Evolutionary conservation across 139 green algal genomes (phyloP), one percentile per base, ranked within the genome.

Genomic region (Spirogloea muscicola): DNA sequence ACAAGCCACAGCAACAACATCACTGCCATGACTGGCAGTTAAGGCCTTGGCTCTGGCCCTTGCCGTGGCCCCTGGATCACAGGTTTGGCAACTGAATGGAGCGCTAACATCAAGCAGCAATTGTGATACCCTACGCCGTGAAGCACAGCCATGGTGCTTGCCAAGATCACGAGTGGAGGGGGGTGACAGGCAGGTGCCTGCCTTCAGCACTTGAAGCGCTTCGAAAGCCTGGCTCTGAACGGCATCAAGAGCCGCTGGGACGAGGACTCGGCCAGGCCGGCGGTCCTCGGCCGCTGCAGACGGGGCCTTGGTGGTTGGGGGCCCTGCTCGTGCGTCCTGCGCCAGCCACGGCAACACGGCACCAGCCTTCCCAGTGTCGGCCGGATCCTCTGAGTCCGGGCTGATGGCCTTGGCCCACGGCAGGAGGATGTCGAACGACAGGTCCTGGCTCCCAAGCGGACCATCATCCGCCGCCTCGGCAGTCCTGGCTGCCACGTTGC

Each of bases 181-280:
- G 21, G 21, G 21, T 21, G 21, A 55, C 21, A 21, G 21, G 46
- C 21, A 55, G 46, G 46, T 55, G 21, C 46, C 21, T 44, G 76
- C 68, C 68, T 77, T 77, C 21, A 77, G 60, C 37, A 40, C 60
- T 49, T 77, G 58, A 38, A 77, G 58, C 46, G 68, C 68, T 52
- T 78, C 68, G 37, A 77, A 9, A 33, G 68, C 68, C 9, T 77
- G 62, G 0, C 27, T 10, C 39, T 77, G 68, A 13, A 49, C 7
- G 33, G 58, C 31, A 43, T 77, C 68, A 27, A 77, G 58, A 0
- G 36, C 48, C 34, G 68, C 68, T 7, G 36, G 58, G 36, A 77
- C 68, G 25, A 77, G n/a, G n/a, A n/a, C n/a, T n/a, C n/a, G n/a
- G n/a, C n/a, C n/a, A n/a, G n/a, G n/a, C n/a, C n/a, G n/a, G n/a